These are phyloP conservation scores for Melanomma pulvis-pyrius DNA, from an alignment of 495 filamentous ascomycete species.

Conservation along the genomic window DNA sequence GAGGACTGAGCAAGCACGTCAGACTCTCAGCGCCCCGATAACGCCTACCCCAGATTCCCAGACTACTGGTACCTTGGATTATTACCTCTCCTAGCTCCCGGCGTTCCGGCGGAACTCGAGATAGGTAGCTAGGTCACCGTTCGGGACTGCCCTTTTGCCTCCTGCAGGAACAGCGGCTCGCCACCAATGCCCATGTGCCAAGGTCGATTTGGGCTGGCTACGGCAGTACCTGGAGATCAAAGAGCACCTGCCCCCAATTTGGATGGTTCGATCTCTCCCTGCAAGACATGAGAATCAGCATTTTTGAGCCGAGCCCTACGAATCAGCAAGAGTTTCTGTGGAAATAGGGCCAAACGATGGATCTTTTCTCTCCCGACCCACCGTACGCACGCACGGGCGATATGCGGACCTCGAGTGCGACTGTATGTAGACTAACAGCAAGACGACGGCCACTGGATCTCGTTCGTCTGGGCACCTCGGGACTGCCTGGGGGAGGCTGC, in stretches of 20 bases:
- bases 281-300: no score
- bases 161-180: constrained; percentile 22
- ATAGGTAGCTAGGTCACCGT: neutral
- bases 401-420: neutral
- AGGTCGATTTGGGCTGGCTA: constrained; percentile 1
- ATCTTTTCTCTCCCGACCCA: no score
- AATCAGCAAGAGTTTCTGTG: no score
- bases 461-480: neutral
- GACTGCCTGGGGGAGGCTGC: neutral
- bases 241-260: neutral
- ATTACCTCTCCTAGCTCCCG: constrained; percentile 11
- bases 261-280: no score
- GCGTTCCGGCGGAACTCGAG: neutral
- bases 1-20: constrained; percentile 2
- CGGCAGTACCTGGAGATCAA: neutral
- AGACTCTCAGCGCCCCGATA: neutral
- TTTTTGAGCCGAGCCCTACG: no score
- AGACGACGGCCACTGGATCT: neutral
- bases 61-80: neutral
- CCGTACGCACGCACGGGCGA: no score
- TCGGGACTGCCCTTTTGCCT: constrained; percentile 5
- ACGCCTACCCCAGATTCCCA: constrained; percentile 24
- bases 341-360: no score
- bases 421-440: neutral
- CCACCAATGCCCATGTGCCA: constrained; percentile 6